phyloP scores from a whole-genome alignment of 495 filamentous ascomycete species.

The Podospora appendiculata region DNA sequence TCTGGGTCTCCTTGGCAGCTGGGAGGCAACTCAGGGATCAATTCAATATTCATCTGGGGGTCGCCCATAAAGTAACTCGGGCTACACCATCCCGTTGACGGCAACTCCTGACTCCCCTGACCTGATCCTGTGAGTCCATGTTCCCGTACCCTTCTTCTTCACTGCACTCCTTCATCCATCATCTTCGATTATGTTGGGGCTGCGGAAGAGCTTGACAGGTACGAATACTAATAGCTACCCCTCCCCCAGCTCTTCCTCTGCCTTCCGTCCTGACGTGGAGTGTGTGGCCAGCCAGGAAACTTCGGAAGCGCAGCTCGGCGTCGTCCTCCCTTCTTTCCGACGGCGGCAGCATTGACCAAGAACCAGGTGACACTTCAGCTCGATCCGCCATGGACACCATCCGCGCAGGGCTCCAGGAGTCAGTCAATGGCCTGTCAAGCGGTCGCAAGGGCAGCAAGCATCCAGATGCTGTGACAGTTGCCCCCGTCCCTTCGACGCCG shows the following conservation, averaged over 20 bases:
- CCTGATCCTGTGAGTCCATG: too few species aligned
- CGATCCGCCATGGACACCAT: slow-evolving; percentile 19
- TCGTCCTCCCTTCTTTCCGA: slow-evolving; percentile 13
- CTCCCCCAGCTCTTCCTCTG: neutral
- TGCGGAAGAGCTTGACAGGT: slow-evolving; percentile 13
- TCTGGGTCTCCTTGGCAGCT: too few species aligned
- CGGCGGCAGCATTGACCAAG: slow-evolving; percentile 3
- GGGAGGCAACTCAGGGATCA: too few species aligned
- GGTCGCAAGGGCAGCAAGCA: slow-evolving; percentile 6
- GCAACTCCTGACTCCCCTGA: too few species aligned
- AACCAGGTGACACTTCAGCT: neutral
- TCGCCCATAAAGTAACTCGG: too few species aligned
- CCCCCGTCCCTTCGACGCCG: slow-evolving; percentile 4
- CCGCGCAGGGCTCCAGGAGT: slow-evolving; percentile 14
- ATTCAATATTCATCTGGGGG: too few species aligned
- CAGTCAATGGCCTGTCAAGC: slow-evolving; percentile 7
- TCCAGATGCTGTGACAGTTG: slow-evolving; percentile 7
- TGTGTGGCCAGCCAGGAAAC: slow-evolving; percentile 5
- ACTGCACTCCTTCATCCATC: neutral
- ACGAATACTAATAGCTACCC: neutral
- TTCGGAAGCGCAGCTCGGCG: slow-evolving; percentile 13
- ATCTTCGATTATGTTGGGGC: slow-evolving; percentile 12
- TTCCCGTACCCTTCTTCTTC: too few species aligned
- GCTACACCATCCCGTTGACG: too few species aligned
- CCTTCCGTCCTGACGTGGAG: neutral